Base-by-base conservation (phyloP, 2,329 filamentous ascomycete genomes). In the Fusarium sublunatum region DNA sequence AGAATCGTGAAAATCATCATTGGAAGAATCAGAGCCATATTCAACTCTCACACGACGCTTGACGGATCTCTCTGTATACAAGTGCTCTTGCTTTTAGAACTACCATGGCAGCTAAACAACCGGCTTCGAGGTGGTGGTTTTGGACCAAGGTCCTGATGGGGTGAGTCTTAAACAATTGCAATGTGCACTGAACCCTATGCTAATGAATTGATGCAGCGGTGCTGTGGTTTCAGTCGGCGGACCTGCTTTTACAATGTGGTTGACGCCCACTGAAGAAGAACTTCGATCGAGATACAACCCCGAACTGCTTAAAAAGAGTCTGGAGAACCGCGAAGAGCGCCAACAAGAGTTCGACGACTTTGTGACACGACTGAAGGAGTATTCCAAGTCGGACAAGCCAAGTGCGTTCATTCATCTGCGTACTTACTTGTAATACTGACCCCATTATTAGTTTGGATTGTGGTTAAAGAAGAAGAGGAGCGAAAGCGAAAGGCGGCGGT, bases 221-320 rank as follows among this genome's bases (percentile, higher is more conserved):
- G 83, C 82, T 38, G 77, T 83, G 42, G 82, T 95, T 69, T 89
- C 87, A 72, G 83, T 97, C 58, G 95, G 95, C 48, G 95, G 95
- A 4, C 95, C 95, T 24, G 89, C 90, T 13, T 80, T 98, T 49
- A 90, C 94, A 39, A 86, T 89, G 78, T 96, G 88, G 76, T 80
- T 96, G 42, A 86, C 86, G 41, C 95, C 95, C 3, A 90, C 91
- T 11, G 93, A 97, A 70, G 95, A 97, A 77, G 93, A 98, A 79
- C 84, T 99, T 38, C 93, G 96, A 82, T 83, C 92, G 80, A 88
- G 85, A 77, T 98, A 98, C 81, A 98, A 94, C 76, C 94, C 94
- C 1, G 95, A 98, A 31, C 85, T 99, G n/a, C 91, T 95, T 74
- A 91, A 91, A 76, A 87, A 91, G 72, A 93, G 91, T 61, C 80